These are phyloP conservation scores for Neocucurbitaria cava DNA, from an alignment of 2,329 filamentous ascomycete species.

Conservation along the genomic window DNA sequence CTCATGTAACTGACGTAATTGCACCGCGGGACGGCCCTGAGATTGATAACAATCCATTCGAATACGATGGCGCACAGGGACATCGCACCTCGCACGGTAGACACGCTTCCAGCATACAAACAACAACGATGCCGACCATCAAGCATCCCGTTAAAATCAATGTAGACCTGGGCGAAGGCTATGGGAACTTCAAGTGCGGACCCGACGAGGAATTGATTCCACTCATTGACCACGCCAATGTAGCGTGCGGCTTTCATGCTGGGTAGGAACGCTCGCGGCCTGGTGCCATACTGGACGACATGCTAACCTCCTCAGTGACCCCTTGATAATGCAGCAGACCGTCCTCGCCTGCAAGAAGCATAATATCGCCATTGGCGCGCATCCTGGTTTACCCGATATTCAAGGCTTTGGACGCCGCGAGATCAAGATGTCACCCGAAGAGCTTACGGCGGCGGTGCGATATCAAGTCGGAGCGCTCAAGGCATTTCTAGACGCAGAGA, in stretches of 20 bases:
- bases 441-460: constrained; percentile 63
- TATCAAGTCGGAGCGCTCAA: constrained; percentile 71
- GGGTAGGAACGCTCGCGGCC: constrained; percentile 24
- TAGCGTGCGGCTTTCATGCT: constrained; percentile 67
- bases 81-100: too few species aligned
- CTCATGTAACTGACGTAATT: constrained; percentile 21
- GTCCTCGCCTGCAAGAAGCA: constrained; percentile 65
- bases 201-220: constrained; percentile 68
- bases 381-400: constrained; percentile 70
- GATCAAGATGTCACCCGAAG: constrained; percentile 65
- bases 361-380: constrained; percentile 65
- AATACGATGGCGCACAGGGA: too few species aligned
- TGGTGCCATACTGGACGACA: not conserved
- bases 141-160: constrained; percentile 62
- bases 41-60: not conserved
- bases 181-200: constrained; percentile 60
- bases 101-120: not conserved
- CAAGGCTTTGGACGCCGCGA: constrained; percentile 69
- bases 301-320: constrained; percentile 53
- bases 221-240: constrained; percentile 67
- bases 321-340: constrained; percentile 69
- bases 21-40: constrained; percentile 12
- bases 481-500: constrained; percentile 65
- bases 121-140: constrained; percentile 55
- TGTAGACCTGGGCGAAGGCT: constrained; percentile 62